These are phyloP conservation scores for Penicillium sp. DNA, from an alignment of 2,329 filamentous ascomycete genomes.

Conservation along the genomic window DNA sequence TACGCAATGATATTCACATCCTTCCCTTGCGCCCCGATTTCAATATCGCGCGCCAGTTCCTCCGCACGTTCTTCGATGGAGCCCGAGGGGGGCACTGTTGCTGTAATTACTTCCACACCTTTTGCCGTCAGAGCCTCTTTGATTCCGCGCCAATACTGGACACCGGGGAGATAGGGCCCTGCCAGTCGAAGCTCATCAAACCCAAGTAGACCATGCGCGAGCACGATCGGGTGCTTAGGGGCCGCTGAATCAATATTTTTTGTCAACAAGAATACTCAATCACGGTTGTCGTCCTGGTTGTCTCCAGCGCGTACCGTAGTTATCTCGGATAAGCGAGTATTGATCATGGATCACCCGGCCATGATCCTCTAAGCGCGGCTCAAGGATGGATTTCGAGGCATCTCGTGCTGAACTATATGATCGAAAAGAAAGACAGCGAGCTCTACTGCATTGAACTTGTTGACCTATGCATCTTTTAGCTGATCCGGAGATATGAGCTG, in stretches of 20 bases:
- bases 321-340: constrained; percentile 53
- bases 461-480: not conserved
- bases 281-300: too few species aligned
- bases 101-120: constrained; percentile 56
- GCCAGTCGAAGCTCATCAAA: constrained; percentile 57
- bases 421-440: constrained; percentile 1
- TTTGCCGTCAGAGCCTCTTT: constrained; percentile 52
- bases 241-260: constrained; percentile 21
- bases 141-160: constrained; percentile 62
- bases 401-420: constrained; percentile 16
- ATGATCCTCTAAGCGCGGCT: constrained; percentile 47
- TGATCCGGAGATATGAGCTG: constrained; percentile 3
- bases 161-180: constrained; percentile 49
- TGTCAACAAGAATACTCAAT: not conserved
- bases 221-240: constrained; percentile 54
- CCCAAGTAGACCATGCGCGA: constrained; percentile 61
- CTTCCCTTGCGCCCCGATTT: constrained; percentile 48
- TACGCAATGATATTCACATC: constrained; percentile 61
- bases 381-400: constrained; percentile 24
- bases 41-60: constrained; percentile 50
- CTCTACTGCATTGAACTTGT: not conserved
- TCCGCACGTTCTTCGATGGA: constrained; percentile 54
- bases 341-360: constrained; percentile 55
- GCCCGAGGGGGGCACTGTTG: constrained; percentile 53
- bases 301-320: constrained; percentile 46